Evolutionary conservation across 768 basidiomycete species (phyloP).

Genomic region (Pisolithus tinctorius): DNA sequence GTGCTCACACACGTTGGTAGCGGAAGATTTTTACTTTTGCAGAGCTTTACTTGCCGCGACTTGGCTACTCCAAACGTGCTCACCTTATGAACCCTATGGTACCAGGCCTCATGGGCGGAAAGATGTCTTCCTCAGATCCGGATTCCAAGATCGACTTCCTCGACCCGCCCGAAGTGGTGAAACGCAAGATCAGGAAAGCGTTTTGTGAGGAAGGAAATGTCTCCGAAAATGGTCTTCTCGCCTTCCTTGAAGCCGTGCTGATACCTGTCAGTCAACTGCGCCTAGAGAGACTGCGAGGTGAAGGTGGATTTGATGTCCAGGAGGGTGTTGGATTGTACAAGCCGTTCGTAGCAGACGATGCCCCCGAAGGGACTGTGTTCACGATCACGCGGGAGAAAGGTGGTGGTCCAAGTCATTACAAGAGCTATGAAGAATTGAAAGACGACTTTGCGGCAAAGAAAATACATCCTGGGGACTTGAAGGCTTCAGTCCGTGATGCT

Average conservation of each 20-base stretch:
- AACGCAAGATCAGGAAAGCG: constrained; percentile 85
- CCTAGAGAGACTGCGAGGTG: constrained; percentile 42
- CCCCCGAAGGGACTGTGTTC: constrained; percentile 80
- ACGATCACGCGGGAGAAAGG: constrained; percentile 73
- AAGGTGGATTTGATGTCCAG: constrained; percentile 37
- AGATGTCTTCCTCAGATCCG: constrained; percentile 98
- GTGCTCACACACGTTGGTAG: constrained; percentile 32
- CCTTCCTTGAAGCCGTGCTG: constrained; percentile 81
- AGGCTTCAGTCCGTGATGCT: constrained; percentile 65
- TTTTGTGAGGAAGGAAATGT: constrained; percentile 93
- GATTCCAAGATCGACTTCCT: constrained; percentile 98
- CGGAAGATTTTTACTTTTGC: constrained; percentile 99
- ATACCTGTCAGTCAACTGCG: constrained; percentile 81
- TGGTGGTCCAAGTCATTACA: constrained; percentile 67
- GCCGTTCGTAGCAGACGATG: constrained; percentile 59
- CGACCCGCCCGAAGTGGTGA: constrained; percentile 75
- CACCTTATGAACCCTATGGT: constrained; percentile 99
- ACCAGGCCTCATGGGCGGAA: constrained; percentile 87
- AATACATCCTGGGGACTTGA: constrained; percentile 88
- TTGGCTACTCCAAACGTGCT: constrained; percentile 91
- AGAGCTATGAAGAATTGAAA: constrained; percentile 56
- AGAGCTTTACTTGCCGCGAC: constrained; percentile 86
- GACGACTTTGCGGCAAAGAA: constrained; percentile 68
- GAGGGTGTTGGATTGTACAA: constrained; percentile 45
- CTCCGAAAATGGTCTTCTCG: constrained; percentile 81